Evolutionary conservation across 2,329 filamentous ascomycete species (phyloP), one percentile per base, ranked within the genome.

Genomic region (Pseudocercospora eumusae): DNA sequence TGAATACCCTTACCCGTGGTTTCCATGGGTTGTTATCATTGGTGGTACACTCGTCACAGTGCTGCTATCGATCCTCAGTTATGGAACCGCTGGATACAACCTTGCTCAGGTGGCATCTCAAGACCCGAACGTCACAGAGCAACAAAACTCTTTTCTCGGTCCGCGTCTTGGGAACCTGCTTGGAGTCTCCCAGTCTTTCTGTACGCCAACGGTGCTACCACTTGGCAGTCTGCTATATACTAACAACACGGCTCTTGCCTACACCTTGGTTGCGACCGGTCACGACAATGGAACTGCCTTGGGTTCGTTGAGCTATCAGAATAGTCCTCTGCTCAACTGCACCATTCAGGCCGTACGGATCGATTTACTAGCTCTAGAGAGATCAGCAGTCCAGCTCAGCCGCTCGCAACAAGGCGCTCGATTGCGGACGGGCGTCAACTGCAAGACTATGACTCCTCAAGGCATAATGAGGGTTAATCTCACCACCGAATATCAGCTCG

Each of bases 121-220:
- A 13, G 10, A 45, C 23, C 54, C 54, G 15, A 56, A 56, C 21
- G 54, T n/a, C 15, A 56, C 54, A 7, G 54, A 42, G 20, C 33
- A 45, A 25, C 2, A 11, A 9, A 56, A 56, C 33, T 23, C 36
- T 21, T 45, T 44, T 20, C n/a, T 44, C 9, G 40, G 40, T 21
- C 18, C 40, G 20, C 15, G 18, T 15, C 20, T 44, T 1, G 40
- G 40, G 2, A 44, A 44, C n/a, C 9, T 44, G n/a, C 40, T 44
- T 15, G 40, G 40, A 18, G 40, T 21, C 40, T 44, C 40, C 4
- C 40, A 44, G 5, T 44, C 40, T n/a, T 44, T 44, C 40, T 44
- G 40, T 20, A 44, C 40, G 11, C 40, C 40, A 21, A 44, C 40
- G 40, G 20, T 44, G 40, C 20, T 44, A n/a, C 40, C 40, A 5